Conservation (phyloP, 140 eudicot species). For the Senecio squalidus region DNA sequence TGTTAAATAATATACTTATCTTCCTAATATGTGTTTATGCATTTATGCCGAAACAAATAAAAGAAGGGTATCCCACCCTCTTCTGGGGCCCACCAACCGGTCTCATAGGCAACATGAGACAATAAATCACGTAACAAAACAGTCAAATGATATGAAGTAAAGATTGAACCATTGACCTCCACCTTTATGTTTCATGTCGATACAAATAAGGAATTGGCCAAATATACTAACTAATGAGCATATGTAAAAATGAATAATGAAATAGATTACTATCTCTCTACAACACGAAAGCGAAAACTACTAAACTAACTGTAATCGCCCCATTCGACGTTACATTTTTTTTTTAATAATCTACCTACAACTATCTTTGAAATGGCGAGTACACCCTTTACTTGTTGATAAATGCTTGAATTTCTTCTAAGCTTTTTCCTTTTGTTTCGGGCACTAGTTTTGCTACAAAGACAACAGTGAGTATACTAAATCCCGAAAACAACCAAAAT, state of each 20-base stretch:
- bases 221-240: neutral
- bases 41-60: no score
- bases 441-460: slow-evolving; percentile 76
- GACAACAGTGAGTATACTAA: slow-evolving; percentile 37
- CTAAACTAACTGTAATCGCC: neutral
- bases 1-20: no score
- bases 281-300: neutral
- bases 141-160: no score
- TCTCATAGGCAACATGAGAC: no score
- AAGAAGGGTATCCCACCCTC: no score
- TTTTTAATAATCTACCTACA: neutral
- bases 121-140: no score
- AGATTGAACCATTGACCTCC: no score
- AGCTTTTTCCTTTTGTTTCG: slow-evolving; percentile 83
- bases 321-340: neutral
- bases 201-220: neutral
- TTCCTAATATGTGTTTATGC: no score
- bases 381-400: neutral
- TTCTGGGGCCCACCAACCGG: no score
- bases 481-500: slow-evolving; percentile 52
- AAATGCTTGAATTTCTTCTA: slow-evolving; percentile 71
- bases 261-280: neutral
- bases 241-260: neutral
- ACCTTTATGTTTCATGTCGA: neutral
- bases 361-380: neutral